Evolutionary conservation across 2,329 filamentous ascomycete genomes (phyloP), one percentile per base, ranked within the genome.

Genomic region (Fusarium sp.): DNA sequence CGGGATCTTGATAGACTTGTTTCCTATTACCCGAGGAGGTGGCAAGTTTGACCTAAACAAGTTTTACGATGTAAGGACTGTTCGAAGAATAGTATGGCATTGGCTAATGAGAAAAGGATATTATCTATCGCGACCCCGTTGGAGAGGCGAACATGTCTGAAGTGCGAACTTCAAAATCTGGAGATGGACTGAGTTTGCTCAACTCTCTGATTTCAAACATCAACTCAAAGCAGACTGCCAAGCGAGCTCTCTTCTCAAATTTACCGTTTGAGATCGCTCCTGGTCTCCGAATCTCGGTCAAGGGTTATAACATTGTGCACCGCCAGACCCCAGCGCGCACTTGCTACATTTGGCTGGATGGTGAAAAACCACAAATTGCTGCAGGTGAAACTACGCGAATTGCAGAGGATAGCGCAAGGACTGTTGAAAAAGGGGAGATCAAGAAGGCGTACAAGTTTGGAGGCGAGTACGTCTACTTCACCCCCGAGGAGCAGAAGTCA

Each of bases 391-490:
- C 92, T 1, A 90, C 88, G 2, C 88, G 90, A 57, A 85, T 94
- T 56, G 90, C 93, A 6, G 92, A 93, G 63, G 93, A 96, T 71
- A 94, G 89, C 19, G 87, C 90, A 3, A 86, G 90, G 37, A 88
- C 88, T 0, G 88, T 98, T 1, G 90, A 96, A 66, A 94, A 94
- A 71, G 81, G 81, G 4, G 94, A 98, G 73, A 87, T 96, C 20
- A 91, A 91, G 61, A 97, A 96, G 78, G 96, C 95, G 0, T 99
- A 96, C 83, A 97, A 96, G 73, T 98, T 98, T 75, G 96, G 95
- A 14, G 94, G 93, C 39, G 93, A 97, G 69, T 93, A 93, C 47
- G 88, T 99, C 46, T 87, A 91, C 48, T 99, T 99, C 77, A 90
- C 90, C 0, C 86, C 90, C 1, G 94, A 97, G 33, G 95, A 99